These are phyloP conservation scores for Colletotrichum limetticola DNA, from an alignment of 2,329 filamentous ascomycete species.

Conservation along the genomic window DNA sequence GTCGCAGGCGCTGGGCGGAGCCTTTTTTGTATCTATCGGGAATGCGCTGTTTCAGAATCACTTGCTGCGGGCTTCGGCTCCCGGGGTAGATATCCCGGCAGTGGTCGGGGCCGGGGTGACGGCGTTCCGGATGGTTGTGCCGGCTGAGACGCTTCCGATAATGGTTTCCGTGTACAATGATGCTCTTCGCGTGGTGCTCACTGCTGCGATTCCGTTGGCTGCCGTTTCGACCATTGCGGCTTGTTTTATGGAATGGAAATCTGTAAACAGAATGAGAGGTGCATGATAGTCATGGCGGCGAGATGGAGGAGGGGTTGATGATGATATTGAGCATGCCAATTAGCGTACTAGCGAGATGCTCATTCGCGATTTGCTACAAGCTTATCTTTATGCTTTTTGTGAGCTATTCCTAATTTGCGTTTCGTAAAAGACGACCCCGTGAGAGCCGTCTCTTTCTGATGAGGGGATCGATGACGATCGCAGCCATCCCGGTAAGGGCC, in stretches of 20 bases:
- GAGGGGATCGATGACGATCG: background rate
- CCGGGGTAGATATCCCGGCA: constrained; percentile 18
- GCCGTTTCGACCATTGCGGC: constrained; percentile 21
- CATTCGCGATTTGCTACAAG: background rate
- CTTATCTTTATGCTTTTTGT: background rate
- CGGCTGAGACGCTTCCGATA: constrained; percentile 54
- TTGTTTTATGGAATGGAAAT: constrained; percentile 31
- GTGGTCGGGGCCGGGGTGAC: constrained; percentile 57
- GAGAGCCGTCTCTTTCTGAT: background rate
- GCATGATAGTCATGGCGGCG: background rate
- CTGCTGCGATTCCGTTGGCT: constrained; percentile 25
- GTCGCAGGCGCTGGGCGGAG: constrained; percentile 51
- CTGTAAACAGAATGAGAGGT: constrained; percentile 3
- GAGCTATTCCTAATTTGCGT: background rate
- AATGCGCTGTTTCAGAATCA: constrained; percentile 51
- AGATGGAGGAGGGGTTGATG: background rate
- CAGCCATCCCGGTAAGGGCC: background rate
- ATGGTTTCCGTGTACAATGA: constrained; percentile 69
- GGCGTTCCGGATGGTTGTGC: constrained; percentile 60
- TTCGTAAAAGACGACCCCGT: background rate
- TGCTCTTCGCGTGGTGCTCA: constrained; percentile 68
- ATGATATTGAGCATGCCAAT: background rate
- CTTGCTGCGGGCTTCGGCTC: constrained; percentile 44
- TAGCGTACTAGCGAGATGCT: background rate
- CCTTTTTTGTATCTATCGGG: constrained; percentile 55